Conservation (phyloP, 495 filamentous ascomycete species). For the Podospora bellae-mahoneyi region DNA sequence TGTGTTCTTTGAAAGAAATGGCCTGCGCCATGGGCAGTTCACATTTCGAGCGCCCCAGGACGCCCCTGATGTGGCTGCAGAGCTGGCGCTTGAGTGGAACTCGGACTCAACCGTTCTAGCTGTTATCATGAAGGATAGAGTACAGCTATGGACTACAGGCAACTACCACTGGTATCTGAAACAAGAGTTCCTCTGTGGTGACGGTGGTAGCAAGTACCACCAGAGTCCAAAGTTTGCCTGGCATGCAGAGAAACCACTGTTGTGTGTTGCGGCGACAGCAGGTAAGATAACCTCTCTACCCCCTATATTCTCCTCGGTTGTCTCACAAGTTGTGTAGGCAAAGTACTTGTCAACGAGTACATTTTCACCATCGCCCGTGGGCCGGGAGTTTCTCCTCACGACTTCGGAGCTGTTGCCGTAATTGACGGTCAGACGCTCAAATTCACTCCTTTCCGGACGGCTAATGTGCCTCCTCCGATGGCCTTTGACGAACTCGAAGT, state of each 20-base stretch:
- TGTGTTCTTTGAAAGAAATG: slow-evolving; percentile 95
- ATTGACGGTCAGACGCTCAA: slow-evolving; percentile 80
- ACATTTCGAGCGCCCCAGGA: slow-evolving; percentile 62
- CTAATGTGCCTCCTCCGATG: slow-evolving; percentile 92
- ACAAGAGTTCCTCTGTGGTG: slow-evolving; percentile 65
- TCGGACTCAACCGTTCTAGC: slow-evolving; percentile 87
- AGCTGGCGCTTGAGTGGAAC: slow-evolving; percentile 78
- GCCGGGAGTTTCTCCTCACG: slow-evolving; percentile 65
- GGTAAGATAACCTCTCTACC: slow-evolving; percentile 33
- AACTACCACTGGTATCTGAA: slow-evolving; percentile 99
- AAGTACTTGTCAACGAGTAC: slow-evolving; percentile 64
- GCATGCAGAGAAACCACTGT: slow-evolving; percentile 81
- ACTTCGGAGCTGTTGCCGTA: slow-evolving; percentile 80
- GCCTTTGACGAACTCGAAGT: slow-evolving; percentile 69
- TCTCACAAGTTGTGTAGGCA: slow-evolving; percentile 37
- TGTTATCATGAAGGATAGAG: slow-evolving; percentile 65
- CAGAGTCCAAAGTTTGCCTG: slow-evolving; percentile 47
- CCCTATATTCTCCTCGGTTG: slow-evolving; percentile 2
- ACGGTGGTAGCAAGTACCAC: background rate
- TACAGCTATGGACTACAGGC: slow-evolving; percentile 94
- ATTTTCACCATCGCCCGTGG: slow-evolving; percentile 63
- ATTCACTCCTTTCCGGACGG: slow-evolving; percentile 75
- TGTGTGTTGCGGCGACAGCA: slow-evolving; percentile 50
- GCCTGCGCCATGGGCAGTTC: slow-evolving; percentile 90
- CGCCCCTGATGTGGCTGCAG: slow-evolving; percentile 49